These are phyloP conservation scores for Colletotrichum sp. DNA, from an alignment of 2,329 filamentous ascomycete genomes.

Conservation along the genomic window DNA sequence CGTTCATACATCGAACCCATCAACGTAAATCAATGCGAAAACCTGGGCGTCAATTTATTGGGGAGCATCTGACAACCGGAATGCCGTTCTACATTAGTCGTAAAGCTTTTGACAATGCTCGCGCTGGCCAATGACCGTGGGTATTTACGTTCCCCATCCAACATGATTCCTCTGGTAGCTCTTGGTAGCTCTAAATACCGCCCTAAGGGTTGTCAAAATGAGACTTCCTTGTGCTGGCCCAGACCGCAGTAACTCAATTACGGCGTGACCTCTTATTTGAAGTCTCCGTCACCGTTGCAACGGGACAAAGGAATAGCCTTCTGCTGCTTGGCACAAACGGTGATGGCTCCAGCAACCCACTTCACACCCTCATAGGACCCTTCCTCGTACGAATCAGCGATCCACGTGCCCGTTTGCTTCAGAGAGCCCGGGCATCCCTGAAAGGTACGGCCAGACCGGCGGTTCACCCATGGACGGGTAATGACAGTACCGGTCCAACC, in stretches of 20 bases:
- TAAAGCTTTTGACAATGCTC: background rate
- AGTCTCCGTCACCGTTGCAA: background rate
- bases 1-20: too few species aligned
- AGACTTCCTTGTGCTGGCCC: background rate
- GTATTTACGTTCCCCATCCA: background rate
- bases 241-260: fast-evolving
- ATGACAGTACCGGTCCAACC: background rate
- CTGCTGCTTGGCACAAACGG: background rate
- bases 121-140: fast-evolving
- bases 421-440: background rate
- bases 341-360: conserved; percentile 6
- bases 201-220: too few species aligned
- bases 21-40: fast-evolving
- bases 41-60: fast-evolving
- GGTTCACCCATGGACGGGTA: background rate
- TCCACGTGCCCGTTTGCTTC: background rate
- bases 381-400: conserved; percentile 1
- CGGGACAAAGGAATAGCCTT: background rate
- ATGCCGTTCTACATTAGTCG: fast-evolving
- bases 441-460: background rate
- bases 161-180: background rate
- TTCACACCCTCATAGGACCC: conserved; percentile 3
- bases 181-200: too few species aligned
- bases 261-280: background rate
- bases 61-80: fast-evolving